A percentile compares a stretch with the other conserved stretches of the same genome.
Evolutionary conservation across 805 yeast species (phyloP).

Genomic region (Maudiozyma pseudohumilis): DNA sequence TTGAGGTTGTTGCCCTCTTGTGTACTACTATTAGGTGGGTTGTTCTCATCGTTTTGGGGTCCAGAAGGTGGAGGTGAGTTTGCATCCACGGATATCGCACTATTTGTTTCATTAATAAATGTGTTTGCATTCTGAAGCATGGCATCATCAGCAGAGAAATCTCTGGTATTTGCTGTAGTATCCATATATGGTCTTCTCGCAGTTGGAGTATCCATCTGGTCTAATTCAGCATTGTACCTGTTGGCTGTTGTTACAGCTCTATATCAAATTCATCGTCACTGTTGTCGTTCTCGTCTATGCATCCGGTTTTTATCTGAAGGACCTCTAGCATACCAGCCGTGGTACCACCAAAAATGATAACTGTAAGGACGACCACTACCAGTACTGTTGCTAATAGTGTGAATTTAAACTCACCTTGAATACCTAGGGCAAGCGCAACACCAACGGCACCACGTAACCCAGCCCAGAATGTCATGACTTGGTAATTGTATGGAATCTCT

Average conservation of each 20-base stretch:
- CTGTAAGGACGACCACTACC: constrained; percentile 94
- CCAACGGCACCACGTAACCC: constrained; percentile 99
- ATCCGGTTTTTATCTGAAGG: constrained; percentile 85
- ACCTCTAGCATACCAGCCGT: constrained; percentile 97
- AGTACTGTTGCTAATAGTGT: constrained; percentile 87
- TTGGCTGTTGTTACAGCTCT: constrained; percentile 41
- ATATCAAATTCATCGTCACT: constrained; percentile 94
- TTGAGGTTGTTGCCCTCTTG: constrained; percentile 7
- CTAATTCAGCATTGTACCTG: constrained; percentile 6
- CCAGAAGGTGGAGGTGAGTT: neutral
- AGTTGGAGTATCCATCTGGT: neutral
- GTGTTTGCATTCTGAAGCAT: constrained; percentile 2
- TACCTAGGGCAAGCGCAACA: constrained; percentile 95
- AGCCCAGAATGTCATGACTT: constrained; percentile 99
- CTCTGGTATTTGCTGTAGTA: constrained; percentile 13
- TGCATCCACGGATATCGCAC: neutral
- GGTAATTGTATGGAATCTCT: constrained; percentile 90
- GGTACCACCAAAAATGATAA: constrained; percentile 94
- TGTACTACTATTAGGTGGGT: neutral
- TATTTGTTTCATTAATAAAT: constrained; percentile 2
- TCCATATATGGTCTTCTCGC: constrained; percentile 23
- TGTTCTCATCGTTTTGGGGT: neutral
- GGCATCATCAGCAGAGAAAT: constrained; percentile 13
- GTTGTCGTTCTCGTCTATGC: constrained; percentile 61
- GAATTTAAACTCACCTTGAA: constrained; percentile 87